Evolutionary conservation across 73 alveolate genomes (phyloP).

Genomic region (Paramecium sonneborni): DNA sequence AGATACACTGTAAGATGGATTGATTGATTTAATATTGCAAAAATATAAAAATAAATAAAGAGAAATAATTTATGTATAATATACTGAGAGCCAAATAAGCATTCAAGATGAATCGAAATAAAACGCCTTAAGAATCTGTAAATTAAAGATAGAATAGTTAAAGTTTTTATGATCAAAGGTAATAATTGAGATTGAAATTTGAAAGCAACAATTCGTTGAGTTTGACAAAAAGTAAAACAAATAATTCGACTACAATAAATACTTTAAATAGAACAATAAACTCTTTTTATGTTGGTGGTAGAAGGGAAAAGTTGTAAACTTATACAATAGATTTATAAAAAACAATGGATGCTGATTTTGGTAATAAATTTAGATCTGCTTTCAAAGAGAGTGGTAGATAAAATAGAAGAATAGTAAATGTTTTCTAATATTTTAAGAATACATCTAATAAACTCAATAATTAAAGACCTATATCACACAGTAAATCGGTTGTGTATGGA

Average conservation of each 20-base stretch:
- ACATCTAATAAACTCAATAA: not conserved
- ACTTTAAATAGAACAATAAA: not conserved
- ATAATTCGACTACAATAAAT: not conserved
- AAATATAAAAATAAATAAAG: not conserved
- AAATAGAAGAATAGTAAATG: not conserved
- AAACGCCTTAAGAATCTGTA: not conserved
- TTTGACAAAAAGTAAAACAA: not conserved
- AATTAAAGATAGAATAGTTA: not conserved
- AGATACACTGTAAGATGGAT: constrained; percentile 45
- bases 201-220: not conserved
- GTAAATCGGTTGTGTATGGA: not conserved
- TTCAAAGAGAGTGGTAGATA: not conserved
- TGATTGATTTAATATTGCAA: not conserved
- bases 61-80: not conserved
- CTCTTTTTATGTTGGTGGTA: not conserved
- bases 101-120: not conserved
- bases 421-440: not conserved
- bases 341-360: not conserved
- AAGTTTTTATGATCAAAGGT: not conserved
- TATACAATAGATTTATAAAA: not conserved
- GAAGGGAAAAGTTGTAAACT: not conserved
- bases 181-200: not conserved
- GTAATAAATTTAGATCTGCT: not conserved
- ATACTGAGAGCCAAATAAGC: not conserved
- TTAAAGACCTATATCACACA: not conserved